Percentiles rank a stretch among this genome's conserved stretches.
Conservation (phyloP, 805 yeast species). For the Starmerella vaccinii region DNA sequence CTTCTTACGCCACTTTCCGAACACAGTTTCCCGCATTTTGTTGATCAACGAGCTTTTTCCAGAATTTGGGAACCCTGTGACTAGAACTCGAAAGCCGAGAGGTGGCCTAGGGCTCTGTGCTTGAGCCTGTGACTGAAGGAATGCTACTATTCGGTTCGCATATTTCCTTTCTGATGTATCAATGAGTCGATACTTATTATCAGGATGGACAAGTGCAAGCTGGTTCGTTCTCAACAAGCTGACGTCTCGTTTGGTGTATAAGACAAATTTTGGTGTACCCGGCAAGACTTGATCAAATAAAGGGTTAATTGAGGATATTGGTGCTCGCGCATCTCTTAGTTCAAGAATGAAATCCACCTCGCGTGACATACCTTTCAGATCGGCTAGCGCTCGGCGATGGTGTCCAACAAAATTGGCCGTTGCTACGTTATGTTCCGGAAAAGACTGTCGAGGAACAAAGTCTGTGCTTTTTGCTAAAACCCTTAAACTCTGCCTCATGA, state of each 20-base stretch:
- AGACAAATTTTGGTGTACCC: conserved; percentile 44
- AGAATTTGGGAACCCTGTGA: conserved; percentile 96
- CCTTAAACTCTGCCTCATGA: not conserved
- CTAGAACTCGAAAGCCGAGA: conserved; percentile 61
- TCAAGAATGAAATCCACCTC: conserved; percentile 76
- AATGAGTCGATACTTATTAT: conserved; percentile 39
- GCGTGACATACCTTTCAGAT: conserved; percentile 58
- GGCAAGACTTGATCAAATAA: conserved; percentile 59
- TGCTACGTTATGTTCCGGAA: conserved; percentile 62
- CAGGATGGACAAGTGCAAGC: conserved; percentile 43
- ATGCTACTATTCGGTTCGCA: conserved; percentile 41
- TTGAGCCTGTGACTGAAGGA: conserved; percentile 36
- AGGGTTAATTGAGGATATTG: conserved; percentile 69
- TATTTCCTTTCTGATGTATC: conserved; percentile 48
- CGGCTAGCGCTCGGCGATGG: conserved; percentile 66
- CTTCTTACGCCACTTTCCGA: conserved; percentile 32
- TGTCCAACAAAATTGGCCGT: conserved; percentile 83
- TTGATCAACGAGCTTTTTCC: conserved; percentile 88
- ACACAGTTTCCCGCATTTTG: conserved; percentile 45
- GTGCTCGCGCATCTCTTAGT: conserved; percentile 82
- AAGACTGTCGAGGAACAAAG: conserved; percentile 59
- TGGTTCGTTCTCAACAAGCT: conserved; percentile 37
- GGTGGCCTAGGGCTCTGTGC: conserved; percentile 59
- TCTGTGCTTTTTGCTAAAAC: not conserved
- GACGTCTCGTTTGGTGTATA: conserved; percentile 70